Evolutionary conservation across 371 early-diverging fungal species (phyloP).

Genomic region (Fennellomyces sp.): DNA sequence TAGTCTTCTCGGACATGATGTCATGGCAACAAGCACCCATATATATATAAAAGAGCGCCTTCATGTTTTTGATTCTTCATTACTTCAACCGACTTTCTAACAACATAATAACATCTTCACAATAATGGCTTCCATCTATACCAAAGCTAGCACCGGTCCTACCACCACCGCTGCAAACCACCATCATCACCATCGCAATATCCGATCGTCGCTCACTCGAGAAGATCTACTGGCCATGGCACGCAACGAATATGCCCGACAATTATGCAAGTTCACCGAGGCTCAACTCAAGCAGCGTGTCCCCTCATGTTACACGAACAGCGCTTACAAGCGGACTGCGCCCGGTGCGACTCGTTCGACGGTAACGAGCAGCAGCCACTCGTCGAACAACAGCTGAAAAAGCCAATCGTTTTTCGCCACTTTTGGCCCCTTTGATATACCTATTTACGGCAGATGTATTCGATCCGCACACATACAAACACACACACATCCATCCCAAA

Average conservation of each 20-base stretch:
- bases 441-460: too few relatives aligned
- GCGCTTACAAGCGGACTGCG: background rate
- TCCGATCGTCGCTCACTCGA: slow-evolving; percentile 13
- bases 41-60: background rate
- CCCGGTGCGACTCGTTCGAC: too few relatives aligned
- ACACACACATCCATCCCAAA: too few relatives aligned
- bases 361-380: background rate
- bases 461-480: too few relatives aligned
- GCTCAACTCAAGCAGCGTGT: slow-evolving; percentile 33
- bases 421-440: too few relatives aligned
- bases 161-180: background rate
- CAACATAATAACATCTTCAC: background rate
- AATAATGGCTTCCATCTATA: slow-evolving; percentile 5
- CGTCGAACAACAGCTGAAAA: too few relatives aligned
- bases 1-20: slow-evolving; percentile 5
- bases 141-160: background rate
- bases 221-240: slow-evolving; percentile 37
- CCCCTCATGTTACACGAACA: slow-evolving; percentile 32
- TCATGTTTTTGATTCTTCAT: background rate
- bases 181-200: slow-evolving; percentile 5
- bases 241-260: slow-evolving; percentile 44
- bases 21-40: background rate
- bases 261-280: slow-evolving; percentile 37
- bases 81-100: background rate
- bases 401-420: too few relatives aligned